These are phyloP conservation scores for Aspergillus oerlinghausenensis DNA, from an alignment of 2,329 filamentous ascomycete genomes.

Conservation along the genomic window DNA sequence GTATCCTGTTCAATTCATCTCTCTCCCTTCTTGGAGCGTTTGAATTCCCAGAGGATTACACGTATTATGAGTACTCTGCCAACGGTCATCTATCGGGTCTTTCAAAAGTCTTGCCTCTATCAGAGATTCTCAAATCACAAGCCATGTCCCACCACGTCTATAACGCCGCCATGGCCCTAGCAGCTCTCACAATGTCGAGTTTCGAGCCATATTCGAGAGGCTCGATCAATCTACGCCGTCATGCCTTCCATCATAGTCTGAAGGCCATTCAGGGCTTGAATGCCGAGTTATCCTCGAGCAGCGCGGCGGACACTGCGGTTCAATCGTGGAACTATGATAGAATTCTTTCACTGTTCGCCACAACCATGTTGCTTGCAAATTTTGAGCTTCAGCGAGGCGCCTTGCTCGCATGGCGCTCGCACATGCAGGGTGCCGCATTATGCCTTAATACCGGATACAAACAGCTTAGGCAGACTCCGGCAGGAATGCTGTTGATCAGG, in stretches of 20 bases:
- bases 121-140: conserved; percentile 9
- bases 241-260: conserved; percentile 11
- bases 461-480: conserved; percentile 2
- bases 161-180: conserved; percentile 8
- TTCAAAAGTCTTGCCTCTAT: conserved; percentile 5
- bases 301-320: background rate
- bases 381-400: conserved; percentile 12
- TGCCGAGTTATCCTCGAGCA: background rate
- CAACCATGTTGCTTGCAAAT: conserved; percentile 11
- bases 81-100: conserved; percentile 2
- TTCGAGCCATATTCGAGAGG: background rate
- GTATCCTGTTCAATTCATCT: conserved; percentile 2
- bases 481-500: conserved; percentile 8
- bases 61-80: conserved; percentile 9
- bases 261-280: conserved; percentile 8
- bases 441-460: conserved; percentile 6
- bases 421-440: conserved; percentile 10
- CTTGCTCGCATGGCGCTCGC: conserved; percentile 9
- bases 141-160: conserved; percentile 10
- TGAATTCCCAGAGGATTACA: conserved; percentile 11
- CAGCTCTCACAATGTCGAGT: conserved; percentile 7
- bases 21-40: conserved; percentile 6
- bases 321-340: background rate
- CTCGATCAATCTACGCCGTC: conserved; percentile 5
- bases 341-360: conserved; percentile 8